Evolutionary conservation across 139 green algal genomes (phyloP), one percentile per base, ranked within the genome.

Genomic region (Auxenochlorella protothecoides): DNA sequence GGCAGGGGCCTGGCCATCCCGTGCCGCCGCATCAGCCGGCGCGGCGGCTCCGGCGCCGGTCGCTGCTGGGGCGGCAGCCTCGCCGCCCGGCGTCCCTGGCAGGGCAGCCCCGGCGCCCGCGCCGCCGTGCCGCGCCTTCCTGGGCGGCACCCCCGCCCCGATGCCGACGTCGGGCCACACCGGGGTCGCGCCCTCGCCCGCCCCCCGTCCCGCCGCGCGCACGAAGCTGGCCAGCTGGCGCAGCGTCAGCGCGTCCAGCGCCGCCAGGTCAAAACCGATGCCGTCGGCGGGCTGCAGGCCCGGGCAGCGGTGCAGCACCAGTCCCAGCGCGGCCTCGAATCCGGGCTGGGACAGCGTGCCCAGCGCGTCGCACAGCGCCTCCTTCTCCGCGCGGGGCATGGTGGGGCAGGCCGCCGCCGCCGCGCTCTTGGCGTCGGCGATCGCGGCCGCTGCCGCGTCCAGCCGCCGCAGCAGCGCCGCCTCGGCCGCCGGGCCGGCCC

Each of bases 251-350:
- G 81, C 78, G 63, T 87, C 83, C 56, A 87, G 77, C 3, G 66
- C 67, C 66, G 80, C 75, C 56, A 89, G 54, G 76, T 89, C 84
- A 57, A 89, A 80, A n/a, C 73, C 71, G 44, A 89, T 75, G 56
- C 83, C 76, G 59, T 87, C 80, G n/a, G 68, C 70, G 2, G 74
- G 51, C 59, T 82, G 73, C 67, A 85, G 68, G 59, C 83, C 80
- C 2, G 78, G 78, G 66, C 81, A 71, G 72, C 82, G 76, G 14
- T 63, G 51, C 72, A 80, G 68, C 62, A 89, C 78, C 64, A 89
- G 71, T 53, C 60, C 71, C 71, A 89, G 68, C 27, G 81, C 83
- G 63, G 66, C 60, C 61, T 80, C 83, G 77, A 89, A 88, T 12
- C 83, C 68, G n/a, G 80, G 72, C 56, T 77, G 75, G 8, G 72